Base-by-base conservation (phyloP, 176 grass and related monocot genomes). In the Typha latifolia region DNA sequence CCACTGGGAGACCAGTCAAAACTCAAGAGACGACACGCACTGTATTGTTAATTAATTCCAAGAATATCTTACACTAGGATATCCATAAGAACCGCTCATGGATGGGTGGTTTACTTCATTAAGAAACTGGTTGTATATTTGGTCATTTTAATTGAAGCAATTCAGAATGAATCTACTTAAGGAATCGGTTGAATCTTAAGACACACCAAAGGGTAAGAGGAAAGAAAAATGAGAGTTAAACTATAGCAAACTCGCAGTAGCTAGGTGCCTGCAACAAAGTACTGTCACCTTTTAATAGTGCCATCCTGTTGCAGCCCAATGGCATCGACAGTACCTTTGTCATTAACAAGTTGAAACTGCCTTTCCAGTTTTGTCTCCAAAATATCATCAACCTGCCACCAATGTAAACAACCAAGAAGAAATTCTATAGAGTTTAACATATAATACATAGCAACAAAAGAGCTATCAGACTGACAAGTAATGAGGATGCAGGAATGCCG, bases 271-370 rank as follows among this genome's bases (percentile, higher is more conserved):
- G 12, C 66, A 57, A 49, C 22, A 21, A 61, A 23, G 64, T 4
- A 67, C 12, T 47, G 43, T 71, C 77, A 91, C 93, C 93, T 89
- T 84, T 91, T 96, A 63, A 96, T 78, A 69, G 82, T 80, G 32
- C 88, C 88, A 69, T 96, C 93, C 12, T 82, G 88, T 66, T 96
- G 88, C n/a, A 82, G 69, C 37, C 84, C 85, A 70, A 96, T 91
- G 55, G 80, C 78, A 80, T 96, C 93, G 61, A 96, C 80, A 82
- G 93, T 96, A 12, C 88, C 88, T 81, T 88, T 90, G 75, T 96
- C 93, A 87, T 91, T 88, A 32, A 96, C 85, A 75, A 96, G 93
- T 79, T 84, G 80, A 79, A 91, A 96, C 53, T 74, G 84, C 68
- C 86, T 86, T 74, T 91, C 88, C 59, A 96, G 53, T 72, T 91